Evolutionary conservation across 116 monocot genomes (phyloP).

Genomic region (Posidonia oceanica): DNA sequence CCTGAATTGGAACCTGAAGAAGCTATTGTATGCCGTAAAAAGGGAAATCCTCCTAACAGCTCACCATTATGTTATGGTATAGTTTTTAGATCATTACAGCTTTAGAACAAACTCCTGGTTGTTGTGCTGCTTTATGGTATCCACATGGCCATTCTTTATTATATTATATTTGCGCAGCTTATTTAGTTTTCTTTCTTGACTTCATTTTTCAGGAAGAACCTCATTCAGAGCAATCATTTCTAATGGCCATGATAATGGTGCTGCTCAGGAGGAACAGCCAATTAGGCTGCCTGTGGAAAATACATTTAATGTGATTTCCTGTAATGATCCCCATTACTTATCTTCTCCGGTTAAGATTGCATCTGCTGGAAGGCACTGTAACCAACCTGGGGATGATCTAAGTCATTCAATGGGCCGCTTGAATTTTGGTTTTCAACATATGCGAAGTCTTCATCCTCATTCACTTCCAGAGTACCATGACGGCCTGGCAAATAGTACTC

Average conservation of each 20-base stretch:
- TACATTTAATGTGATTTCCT: conserved; percentile 37
- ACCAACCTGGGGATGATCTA: conserved; percentile 30
- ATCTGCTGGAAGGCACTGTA: conserved; percentile 29
- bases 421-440: conserved; percentile 43
- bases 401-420: conserved; percentile 40
- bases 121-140: neutral
- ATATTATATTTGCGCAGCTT: neutral
- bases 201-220: conserved; percentile 27
- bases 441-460: conserved; percentile 49
- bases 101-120: too few relatives aligned
- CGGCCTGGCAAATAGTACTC: conserved; percentile 21
- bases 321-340: conserved; percentile 32
- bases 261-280: conserved; percentile 32
- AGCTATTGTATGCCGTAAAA: conserved; percentile 17
- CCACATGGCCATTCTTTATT: neutral
- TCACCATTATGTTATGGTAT: conserved; percentile 40
- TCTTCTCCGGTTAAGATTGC: conserved; percentile 37
- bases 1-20: conserved; percentile 53
- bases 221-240: conserved; percentile 23
- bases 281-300: conserved; percentile 33
- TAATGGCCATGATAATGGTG: conserved; percentile 32
- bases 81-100: neutral
- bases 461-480: conserved; percentile 53
- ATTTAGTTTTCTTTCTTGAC: neutral
- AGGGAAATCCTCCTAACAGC: conserved; percentile 26